Evolutionary conservation across 257 asterid species (phyloP), one percentile per base, ranked within the genome.

Genomic region (Solanum clarkiae): DNA sequence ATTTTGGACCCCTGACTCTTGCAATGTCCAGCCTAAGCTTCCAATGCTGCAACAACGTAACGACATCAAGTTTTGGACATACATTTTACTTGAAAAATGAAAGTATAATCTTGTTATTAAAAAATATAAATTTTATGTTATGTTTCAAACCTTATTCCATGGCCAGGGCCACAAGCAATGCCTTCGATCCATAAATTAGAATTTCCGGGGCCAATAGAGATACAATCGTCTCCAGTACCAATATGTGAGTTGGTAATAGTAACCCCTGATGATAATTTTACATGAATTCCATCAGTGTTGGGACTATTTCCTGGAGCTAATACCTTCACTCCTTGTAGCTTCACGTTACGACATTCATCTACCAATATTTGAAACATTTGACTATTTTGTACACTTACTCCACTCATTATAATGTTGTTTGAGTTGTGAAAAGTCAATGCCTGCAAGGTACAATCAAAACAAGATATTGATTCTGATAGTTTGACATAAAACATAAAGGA

Each of bases 251-350:
- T 84, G 47, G 45, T 49, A 87, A 88, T 86, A 20, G 42, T 55
- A 17, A 88, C 57, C 1, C 65, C 68, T 4, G 86, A 17, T 26
- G 90, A 86, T 26, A 65, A 66, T 14, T 88, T 88, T 18, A 88
- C 83, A 72, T 88, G 89, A 29, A 88, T 57, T n/a, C 89, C 90
- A 18, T 88, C 90, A 8, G 90, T 88, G 82, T 88, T 88, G 10
- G 84, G 90, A 49, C 90, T 86, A 70, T 65, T 57, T 63, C 82
- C 87, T 22, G 83, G 63, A 15, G 90, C 90, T 72, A 15, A 17
- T 45, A 84, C 49, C 56, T 86, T 84, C 3, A 66, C 7, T 15
- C 47, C 74, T 32, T 0, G 74, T 15, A 66, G 1, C 47, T 29
- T 66, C 1, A 66, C 84, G 22, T 87, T 85, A 11, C 26, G 32